Evolutionary conservation across 345 rosid species (phyloP), one percentile per base, ranked within the genome.

Genomic region (Theobroma cacao): DNA sequence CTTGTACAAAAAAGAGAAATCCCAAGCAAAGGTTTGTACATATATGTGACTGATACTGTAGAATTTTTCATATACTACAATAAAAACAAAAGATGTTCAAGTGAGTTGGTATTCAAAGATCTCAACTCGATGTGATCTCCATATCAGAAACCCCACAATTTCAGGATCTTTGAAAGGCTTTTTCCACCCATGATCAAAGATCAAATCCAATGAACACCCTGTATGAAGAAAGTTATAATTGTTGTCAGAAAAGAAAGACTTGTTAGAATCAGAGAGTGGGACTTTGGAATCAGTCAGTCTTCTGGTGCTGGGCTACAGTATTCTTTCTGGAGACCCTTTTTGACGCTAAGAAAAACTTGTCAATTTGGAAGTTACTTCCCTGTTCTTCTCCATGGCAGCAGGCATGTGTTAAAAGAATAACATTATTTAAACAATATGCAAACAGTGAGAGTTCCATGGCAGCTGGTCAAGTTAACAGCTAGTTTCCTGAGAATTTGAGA

Each of bases 261-360:
- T 64, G 9, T 34, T 64, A 64, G 26, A 65, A 64, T 65, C 70
- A 20, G 47, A 65, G 45, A 65, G 48, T 38, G 70, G 30, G 30
- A 17, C 70, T n/a, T 65, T 38, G 69, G 70, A 65, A 65, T 65
- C 30, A 65, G 71, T 65, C 71, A 65, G 71, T n/a, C 17, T 38
- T 10, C 48, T 65, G 69, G 17, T 65, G 48, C 30, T 4, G 71
- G 18, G 50, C 71, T n/a, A 40, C 71, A 65, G 71, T 65, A n/a
- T 65, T 65, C 30, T 65, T 36, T 65, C 71, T 40, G 71, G 9
- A 38, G 15, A 65, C 38, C 9, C 13, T 38, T 65, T 65, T 36
- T 38, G 69, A 65, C 48, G 48, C 15, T 65, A 10, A 38, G 15
- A 17, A 65, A 64, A 65, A 38, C 71, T 38, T 65, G 28, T 65